phyloP scores from a whole-genome alignment of 2,329 filamentous ascomycete genomes.

The Colletotrichum costaricense region DNA sequence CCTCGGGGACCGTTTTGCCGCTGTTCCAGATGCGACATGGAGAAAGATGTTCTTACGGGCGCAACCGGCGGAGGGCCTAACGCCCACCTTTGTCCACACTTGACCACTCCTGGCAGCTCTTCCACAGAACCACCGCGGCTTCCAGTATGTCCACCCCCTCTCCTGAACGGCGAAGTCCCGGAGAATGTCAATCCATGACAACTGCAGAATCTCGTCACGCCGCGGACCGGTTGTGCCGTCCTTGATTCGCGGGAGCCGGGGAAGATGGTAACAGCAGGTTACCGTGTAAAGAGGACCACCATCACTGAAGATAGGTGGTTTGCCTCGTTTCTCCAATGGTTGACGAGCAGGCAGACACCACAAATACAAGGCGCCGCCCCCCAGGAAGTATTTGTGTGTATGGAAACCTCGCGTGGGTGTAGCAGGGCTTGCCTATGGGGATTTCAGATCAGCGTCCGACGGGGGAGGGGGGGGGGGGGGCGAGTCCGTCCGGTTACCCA shows the following conservation, averaged over 20 bases:
- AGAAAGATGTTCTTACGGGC: conserved; percentile 21
- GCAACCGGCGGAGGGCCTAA: conserved; percentile 24
- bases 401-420: conserved; percentile 2
- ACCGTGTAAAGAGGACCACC: conserved; percentile 5
- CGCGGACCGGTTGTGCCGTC: conserved; percentile 14
- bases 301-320: conserved; percentile 7
- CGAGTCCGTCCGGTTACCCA: neutral
- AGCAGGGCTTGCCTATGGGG: neutral
- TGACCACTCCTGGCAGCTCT: conserved; percentile 20
- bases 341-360: neutral
- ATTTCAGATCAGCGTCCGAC: neutral
- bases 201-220: conserved; percentile 12
- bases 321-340: conserved; percentile 17
- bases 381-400: conserved; percentile 16
- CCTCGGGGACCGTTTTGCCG: conserved; percentile 19
- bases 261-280: conserved; percentile 13
- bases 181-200: conserved; percentile 14
- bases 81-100: conserved; percentile 26
- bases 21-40: conserved; percentile 27
- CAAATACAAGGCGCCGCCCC: conserved; percentile 1
- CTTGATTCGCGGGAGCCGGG: conserved; percentile 31
- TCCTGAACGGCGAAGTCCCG: neutral
- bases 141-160: conserved; percentile 15
- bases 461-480: conserved; percentile 1
- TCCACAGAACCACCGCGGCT: conserved; percentile 1